These are phyloP conservation scores for Monosporozyma unispora DNA, from an alignment of 805 yeast genomes.

Conservation along the genomic window DNA sequence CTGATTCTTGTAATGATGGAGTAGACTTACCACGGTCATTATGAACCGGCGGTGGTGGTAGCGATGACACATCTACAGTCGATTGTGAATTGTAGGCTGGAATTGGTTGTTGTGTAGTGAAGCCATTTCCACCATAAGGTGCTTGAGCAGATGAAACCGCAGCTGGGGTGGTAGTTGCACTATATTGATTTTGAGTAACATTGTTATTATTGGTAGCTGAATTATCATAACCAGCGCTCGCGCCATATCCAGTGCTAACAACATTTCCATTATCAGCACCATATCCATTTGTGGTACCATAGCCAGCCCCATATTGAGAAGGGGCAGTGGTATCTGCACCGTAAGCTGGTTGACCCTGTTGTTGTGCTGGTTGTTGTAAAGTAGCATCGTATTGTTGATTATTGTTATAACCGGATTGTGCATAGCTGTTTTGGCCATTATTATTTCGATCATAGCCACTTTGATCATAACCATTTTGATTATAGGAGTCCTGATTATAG, in stretches of 20 bases:
- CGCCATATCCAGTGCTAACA: neutral
- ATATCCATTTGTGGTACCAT: too few relatives aligned
- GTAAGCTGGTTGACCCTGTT: neutral
- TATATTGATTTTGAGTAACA: neutral
- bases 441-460: too few relatives aligned
- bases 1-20: neutral
- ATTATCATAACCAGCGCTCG: neutral
- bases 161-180: neutral
- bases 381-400: neutral
- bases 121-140: neutral
- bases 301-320: neutral
- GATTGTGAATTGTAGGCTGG: conserved; percentile 7
- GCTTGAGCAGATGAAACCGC: neutral
- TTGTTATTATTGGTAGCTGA: neutral
- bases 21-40: conserved; percentile 11
- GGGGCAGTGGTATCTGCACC: neutral
- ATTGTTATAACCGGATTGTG: neutral
- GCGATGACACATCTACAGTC: conserved; percentile 8
- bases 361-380: neutral
- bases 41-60: conserved; percentile 25
- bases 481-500: neutral
- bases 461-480: too few relatives aligned
- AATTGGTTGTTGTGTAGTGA: conserved; percentile 1
- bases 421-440: neutral
- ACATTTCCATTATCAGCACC: too few relatives aligned